Evolutionary conservation across 2,329 filamentous ascomycete species (phyloP), one percentile per base, ranked within the genome.

Genomic region (Nothomitra cinnamomea): DNA sequence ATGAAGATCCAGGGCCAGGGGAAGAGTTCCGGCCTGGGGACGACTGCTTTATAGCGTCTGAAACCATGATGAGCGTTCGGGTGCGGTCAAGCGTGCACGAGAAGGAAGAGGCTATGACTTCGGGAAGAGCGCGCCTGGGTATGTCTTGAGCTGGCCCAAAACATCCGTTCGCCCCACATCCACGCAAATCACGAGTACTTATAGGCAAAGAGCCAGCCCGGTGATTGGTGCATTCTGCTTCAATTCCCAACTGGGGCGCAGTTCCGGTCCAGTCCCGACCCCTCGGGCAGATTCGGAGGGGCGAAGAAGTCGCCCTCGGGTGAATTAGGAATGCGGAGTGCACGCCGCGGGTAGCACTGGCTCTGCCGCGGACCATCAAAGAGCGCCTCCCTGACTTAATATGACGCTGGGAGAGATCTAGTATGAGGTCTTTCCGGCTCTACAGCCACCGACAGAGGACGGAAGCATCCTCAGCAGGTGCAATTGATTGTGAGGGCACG

Each of bases 1-100:
- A 74, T 65, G 71, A 68, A 60, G 71, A 63, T 61, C 75, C 65
- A 67, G 68, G 68, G 65, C 70, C 66, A 63, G 70, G 51, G 25
- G 50, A 55, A 50, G 24, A 24, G 43, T 15, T 54, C 22, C 53
- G 53, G 41, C 35, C 35, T 24, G 42, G 38, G 19, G 41, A 36
- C 25, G 53, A 66, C 32, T 49, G 41, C 35, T 52, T 52, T 52
- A 52, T 52, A 52, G 50, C 36, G 50, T 40, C 12, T 32, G 45
- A 49, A 28, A 24, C 24, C 25, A 49, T 49, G 25, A n/a, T 35
- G 24, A 32, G 21, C 25, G 45, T 13, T 49, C 45, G 45, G 45
- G 45, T 35, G 17, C 21, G 6, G 43, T 49, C 45, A 28, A 49
- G 24, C 5, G 38, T 41, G 3, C 13, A 41, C 13, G 38, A 41